Percentiles rank a stretch among this genome's conserved stretches.
phyloP scores from a whole-genome alignment of 371 early-diverging fungal species.

The Catenaria anguillulae region DNA sequence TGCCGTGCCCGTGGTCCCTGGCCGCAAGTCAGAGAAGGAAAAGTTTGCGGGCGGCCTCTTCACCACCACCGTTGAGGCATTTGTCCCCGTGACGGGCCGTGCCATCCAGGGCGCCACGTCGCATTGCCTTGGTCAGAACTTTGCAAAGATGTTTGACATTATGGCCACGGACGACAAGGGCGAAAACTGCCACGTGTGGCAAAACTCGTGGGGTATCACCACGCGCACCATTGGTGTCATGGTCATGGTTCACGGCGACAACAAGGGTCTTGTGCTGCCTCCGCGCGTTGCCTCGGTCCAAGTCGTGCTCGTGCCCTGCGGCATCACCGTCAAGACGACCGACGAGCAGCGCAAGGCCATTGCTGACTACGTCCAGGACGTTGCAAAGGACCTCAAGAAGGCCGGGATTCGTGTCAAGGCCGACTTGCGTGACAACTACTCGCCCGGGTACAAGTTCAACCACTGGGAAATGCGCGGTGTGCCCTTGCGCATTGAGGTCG shows the following conservation, averaged over 20 bases:
- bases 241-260: constrained; percentile 99
- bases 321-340: constrained; percentile 76
- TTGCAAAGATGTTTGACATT: constrained; percentile 97
- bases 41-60: constrained; percentile 99
- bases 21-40: constrained; percentile 98
- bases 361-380: constrained; percentile 46
- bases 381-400: constrained; percentile 51
- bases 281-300: constrained; percentile 91
- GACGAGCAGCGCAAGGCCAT: constrained; percentile 50
- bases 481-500: constrained; percentile 96
- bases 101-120: constrained; percentile 99
- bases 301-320: constrained; percentile 92
- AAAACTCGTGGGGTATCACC: constrained; percentile 99
- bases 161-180: constrained; percentile 55
- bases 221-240: constrained; percentile 99
- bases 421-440: constrained; percentile 84
- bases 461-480: constrained; percentile 99
- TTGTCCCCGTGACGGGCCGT: constrained; percentile 91
- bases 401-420: constrained; percentile 75
- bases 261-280: constrained; percentile 97
- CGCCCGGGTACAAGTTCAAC: constrained; percentile 98
- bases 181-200: constrained; percentile 78
- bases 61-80: constrained; percentile 98
- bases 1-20: constrained; percentile 98
- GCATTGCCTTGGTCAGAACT: constrained; percentile 99